Evolutionary conservation across 73 alveolate species (phyloP).

Genomic region (Breviolum minutum): DNA sequence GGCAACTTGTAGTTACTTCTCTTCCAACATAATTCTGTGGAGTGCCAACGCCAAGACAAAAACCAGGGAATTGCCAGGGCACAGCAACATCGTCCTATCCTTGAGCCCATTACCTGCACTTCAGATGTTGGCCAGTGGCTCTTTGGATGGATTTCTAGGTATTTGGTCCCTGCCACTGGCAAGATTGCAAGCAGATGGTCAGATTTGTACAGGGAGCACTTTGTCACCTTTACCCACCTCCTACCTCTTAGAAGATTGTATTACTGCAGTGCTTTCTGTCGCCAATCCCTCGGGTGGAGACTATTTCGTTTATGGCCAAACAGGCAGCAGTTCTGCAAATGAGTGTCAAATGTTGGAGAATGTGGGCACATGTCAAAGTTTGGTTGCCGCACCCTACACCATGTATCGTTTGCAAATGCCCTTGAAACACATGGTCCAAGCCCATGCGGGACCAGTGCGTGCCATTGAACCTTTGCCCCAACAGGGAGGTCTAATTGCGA

Average conservation of each 20-base stretch:
- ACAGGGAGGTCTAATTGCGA: slow-evolving; percentile 51
- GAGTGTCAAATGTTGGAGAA: slow-evolving; percentile 41
- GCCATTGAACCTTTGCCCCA: slow-evolving; percentile 35
- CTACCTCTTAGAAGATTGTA: slow-evolving; percentile 66
- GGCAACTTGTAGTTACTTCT: slow-evolving; percentile 60
- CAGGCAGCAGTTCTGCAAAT: slow-evolving; percentile 48
- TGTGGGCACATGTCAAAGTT: slow-evolving; percentile 20
- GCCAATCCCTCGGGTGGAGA: slow-evolving; percentile 25
- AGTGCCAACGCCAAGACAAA: slow-evolving; percentile 40
- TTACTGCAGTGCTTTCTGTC: slow-evolving; percentile 21
- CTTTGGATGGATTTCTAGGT: slow-evolving; percentile 59
- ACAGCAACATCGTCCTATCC: slow-evolving; percentile 44
- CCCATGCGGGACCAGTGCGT: slow-evolving; percentile 63
- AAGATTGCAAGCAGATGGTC: neutral
- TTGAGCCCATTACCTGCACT: neutral
- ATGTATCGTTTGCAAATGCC: slow-evolving; percentile 30
- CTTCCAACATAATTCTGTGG: slow-evolving; percentile 40
- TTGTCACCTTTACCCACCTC: slow-evolving; percentile 53
- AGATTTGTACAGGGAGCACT: slow-evolving; percentile 53
- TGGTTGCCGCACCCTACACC: slow-evolving; percentile 43
- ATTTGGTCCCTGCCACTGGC: slow-evolving; percentile 63
- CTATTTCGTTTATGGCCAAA: slow-evolving; percentile 32
- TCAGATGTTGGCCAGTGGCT: slow-evolving; percentile 82
- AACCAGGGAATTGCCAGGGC: slow-evolving; percentile 50
- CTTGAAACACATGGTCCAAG: neutral